Evolutionary conservation across 257 asterid species (phyloP).

Genomic region (Dorcoceras hygrometricum): DNA sequence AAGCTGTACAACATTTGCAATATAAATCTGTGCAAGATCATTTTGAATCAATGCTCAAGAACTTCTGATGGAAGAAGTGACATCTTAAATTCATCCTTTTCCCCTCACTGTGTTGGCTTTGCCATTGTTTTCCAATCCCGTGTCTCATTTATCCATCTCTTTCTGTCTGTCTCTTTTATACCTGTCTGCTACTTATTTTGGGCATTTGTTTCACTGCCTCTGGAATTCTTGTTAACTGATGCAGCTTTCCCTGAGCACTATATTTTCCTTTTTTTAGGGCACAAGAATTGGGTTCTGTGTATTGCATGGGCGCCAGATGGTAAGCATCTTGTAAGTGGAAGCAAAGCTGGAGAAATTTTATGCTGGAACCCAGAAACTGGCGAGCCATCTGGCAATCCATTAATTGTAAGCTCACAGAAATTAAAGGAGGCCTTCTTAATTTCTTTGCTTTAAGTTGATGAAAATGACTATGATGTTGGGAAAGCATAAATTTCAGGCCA

Average conservation of each 20-base stretch:
- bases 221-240: neutral
- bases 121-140: constrained; percentile 1
- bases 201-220: constrained; percentile 7
- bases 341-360: constrained; percentile 83
- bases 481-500: too few relatives aligned
- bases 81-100: constrained; percentile 6
- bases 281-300: constrained; percentile 89
- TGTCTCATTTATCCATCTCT: neutral
- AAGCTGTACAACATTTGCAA: constrained; percentile 7
- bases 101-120: constrained; percentile 4
- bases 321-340: constrained; percentile 85
- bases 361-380: constrained; percentile 94
- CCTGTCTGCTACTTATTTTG: neutral
- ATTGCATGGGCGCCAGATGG: constrained; percentile 98
- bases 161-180: neutral
- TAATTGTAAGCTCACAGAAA: constrained; percentile 45
- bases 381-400: constrained; percentile 68
- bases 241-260: constrained; percentile 13
- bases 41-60: neutral
- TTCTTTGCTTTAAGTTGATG: constrained; percentile 1
- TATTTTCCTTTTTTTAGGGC: constrained; percentile 50
- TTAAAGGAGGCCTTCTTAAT: neutral
- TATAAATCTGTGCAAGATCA: neutral
- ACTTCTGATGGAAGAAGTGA: constrained; percentile 3
- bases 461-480: constrained; percentile 11